A percentile compares a stretch with the other conserved stretches of the same genome.
Evolutionary conservation across 441 rosid species (phyloP).

Genomic region (Dalechampia spathulata): DNA sequence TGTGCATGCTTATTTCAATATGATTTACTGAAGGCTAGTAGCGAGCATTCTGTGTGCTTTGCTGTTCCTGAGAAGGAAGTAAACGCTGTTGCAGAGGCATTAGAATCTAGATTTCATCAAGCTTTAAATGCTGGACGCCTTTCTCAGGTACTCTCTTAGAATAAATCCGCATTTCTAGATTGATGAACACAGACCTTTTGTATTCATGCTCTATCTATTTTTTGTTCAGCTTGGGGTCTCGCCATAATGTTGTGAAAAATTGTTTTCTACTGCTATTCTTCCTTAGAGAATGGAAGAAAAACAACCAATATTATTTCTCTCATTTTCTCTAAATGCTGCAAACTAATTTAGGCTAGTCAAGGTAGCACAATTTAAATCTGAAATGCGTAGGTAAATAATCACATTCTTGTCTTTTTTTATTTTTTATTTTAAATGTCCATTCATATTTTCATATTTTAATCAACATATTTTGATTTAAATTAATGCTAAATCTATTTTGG

Average conservation of each 20-base stretch:
- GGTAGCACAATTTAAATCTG: too few relatives aligned
- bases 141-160: slow-evolving; percentile 55
- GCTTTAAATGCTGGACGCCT: slow-evolving; percentile 92
- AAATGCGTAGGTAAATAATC: too few relatives aligned
- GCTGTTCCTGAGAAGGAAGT: slow-evolving; percentile 97
- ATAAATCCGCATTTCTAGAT: not conserved
- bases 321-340: not conserved
- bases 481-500: too few relatives aligned
- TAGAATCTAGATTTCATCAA: slow-evolving; percentile 69
- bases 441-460: too few relatives aligned
- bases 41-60: slow-evolving; percentile 95
- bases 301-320: not conserved
- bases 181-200: too few relatives aligned
- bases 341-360: not conserved
- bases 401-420: too few relatives aligned
- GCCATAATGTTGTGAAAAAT: not conserved
- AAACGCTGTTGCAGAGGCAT: slow-evolving; percentile 72
- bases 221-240: not conserved
- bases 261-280: not conserved
- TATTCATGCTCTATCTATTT: not conserved
- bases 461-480: too few relatives aligned
- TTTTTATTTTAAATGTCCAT: too few relatives aligned
- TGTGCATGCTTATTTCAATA: slow-evolving; percentile 20
- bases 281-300: not conserved
- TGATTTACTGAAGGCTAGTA: slow-evolving; percentile 63